These are phyloP conservation scores for Arthrobotrys conoides DNA, from an alignment of 2,329 filamentous ascomycete genomes.

Conservation along the genomic window DNA sequence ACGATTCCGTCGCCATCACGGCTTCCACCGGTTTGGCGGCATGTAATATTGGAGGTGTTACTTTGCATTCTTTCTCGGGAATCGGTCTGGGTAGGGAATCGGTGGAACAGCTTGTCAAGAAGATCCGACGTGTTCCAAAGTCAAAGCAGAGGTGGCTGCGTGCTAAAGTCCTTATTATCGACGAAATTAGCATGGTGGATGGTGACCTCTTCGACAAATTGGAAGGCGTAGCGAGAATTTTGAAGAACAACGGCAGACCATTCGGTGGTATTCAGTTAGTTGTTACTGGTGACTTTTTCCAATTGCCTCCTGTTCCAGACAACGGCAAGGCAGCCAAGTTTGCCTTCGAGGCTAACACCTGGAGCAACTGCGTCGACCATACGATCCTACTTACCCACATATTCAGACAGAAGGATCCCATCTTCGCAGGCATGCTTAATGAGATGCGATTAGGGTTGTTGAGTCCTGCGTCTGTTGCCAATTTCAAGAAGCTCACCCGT, in stretches of 20 bases:
- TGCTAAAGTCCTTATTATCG: conserved; percentile 88
- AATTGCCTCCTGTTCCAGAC: conserved; percentile 90
- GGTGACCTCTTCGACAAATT: conserved; percentile 97
- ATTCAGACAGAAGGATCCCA: conserved; percentile 92
- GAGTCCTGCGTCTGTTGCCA: conserved; percentile 79
- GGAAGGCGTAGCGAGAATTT: conserved; percentile 84
- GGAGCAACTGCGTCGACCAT: conserved; percentile 92
- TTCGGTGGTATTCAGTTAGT: conserved; percentile 97
- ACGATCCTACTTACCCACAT: conserved; percentile 96
- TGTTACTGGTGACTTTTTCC: conserved; percentile 98
- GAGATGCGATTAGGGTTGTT: conserved; percentile 94
- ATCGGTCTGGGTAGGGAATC: conserved; percentile 96
- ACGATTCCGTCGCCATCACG: conserved; percentile 90
- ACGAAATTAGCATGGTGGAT: conserved; percentile 99
- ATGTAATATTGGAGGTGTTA: conserved; percentile 96
- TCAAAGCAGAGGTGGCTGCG: conserved; percentile 89
- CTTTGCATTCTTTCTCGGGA: conserved; percentile 93
- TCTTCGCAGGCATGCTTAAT: conserved; percentile 95
- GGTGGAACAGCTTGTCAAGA: conserved; percentile 83
- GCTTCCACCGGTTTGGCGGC: conserved; percentile 96
- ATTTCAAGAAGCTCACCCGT: conserved; percentile 81
- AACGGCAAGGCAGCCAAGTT: conserved; percentile 82
- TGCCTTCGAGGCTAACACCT: conserved; percentile 91
- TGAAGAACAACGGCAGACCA: conserved; percentile 90
- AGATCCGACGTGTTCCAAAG: conserved; percentile 89